These are phyloP conservation scores for Leccinum griseonigrum DNA, from an alignment of 1,284 basidiomycete genomes.

Conservation along the genomic window DNA sequence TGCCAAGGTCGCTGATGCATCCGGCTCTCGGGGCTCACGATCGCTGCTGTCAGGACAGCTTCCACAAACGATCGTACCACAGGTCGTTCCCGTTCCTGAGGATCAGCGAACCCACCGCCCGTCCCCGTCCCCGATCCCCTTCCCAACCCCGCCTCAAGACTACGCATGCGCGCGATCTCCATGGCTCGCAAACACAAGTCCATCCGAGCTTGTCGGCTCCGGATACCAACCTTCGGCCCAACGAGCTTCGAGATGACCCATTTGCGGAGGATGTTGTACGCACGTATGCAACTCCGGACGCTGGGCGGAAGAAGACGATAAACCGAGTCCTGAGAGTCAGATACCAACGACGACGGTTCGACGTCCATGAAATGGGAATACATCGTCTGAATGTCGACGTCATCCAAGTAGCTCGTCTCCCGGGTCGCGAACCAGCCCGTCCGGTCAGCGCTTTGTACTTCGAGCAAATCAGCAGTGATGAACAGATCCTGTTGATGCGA, in stretches of 20 bases:
- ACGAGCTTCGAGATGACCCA: conserved; percentile 73
- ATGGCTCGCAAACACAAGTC: conserved; percentile 66
- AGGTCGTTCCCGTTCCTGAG: conserved; percentile 43
- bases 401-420: conserved; percentile 51
- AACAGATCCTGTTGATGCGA: conserved; percentile 58
- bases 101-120: conserved; percentile 27
- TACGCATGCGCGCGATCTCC: conserved; percentile 66
- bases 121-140: not conserved
- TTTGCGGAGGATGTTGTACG: conserved; percentile 69
- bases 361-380: conserved; percentile 68
- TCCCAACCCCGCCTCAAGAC: conserved; percentile 36
- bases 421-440: conserved; percentile 70
- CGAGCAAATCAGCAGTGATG: conserved; percentile 69
- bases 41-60: conserved; percentile 64
- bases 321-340: conserved; percentile 64
- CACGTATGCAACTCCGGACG: conserved; percentile 69
- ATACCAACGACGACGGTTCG: conserved; percentile 65
- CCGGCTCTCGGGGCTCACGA: conserved; percentile 73
- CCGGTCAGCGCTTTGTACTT: conserved; percentile 73
- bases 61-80: conserved; percentile 77
- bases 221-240: conserved; percentile 56
- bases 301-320: conserved; percentile 73
- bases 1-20: conserved; percentile 72
- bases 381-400: conserved; percentile 72
- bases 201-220: conserved; percentile 65